Conservation (phyloP, 176 grass and related monocot species). For the Musa beccarii region DNA sequence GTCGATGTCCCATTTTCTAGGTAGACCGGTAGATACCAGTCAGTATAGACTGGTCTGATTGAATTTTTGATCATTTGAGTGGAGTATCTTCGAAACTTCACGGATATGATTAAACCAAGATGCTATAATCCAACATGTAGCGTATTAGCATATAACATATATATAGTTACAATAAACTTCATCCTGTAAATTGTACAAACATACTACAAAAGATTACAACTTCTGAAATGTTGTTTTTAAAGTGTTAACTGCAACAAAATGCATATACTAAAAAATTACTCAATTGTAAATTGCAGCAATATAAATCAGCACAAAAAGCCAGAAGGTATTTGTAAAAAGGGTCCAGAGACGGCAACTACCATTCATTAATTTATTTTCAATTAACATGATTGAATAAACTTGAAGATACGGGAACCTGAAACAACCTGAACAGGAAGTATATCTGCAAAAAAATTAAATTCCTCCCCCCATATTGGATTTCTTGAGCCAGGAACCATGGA, state of each 20-base stretch:
- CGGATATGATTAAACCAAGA: too few species aligned
- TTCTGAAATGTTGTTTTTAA: too few species aligned
- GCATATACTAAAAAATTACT: background rate
- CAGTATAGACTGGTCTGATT: too few species aligned
- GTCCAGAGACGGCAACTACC: background rate
- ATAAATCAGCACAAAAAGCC: background rate
- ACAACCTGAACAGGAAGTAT: conserved; percentile 87
- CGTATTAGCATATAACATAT: too few species aligned
- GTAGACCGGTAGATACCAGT: too few species aligned
- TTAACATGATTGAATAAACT: background rate
- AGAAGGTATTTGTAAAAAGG: background rate
- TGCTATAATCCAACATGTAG: too few species aligned
- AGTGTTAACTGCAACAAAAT: background rate
- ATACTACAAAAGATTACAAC: too few species aligned
- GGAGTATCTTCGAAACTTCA: too few species aligned
- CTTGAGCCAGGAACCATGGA: conserved; percentile 98
- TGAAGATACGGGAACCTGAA: conserved; percentile 12
- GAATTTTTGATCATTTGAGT: too few species aligned
- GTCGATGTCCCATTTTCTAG: too few species aligned
- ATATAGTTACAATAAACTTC: too few species aligned
- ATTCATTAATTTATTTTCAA: background rate
- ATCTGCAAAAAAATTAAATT: conserved; percentile 97
- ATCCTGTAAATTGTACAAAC: too few species aligned
- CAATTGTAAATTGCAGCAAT: background rate
- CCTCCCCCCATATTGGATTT: conserved; percentile 99